Conservation (phyloP, 495 filamentous ascomycete genomes). For the Monascus purpureus region DNA sequence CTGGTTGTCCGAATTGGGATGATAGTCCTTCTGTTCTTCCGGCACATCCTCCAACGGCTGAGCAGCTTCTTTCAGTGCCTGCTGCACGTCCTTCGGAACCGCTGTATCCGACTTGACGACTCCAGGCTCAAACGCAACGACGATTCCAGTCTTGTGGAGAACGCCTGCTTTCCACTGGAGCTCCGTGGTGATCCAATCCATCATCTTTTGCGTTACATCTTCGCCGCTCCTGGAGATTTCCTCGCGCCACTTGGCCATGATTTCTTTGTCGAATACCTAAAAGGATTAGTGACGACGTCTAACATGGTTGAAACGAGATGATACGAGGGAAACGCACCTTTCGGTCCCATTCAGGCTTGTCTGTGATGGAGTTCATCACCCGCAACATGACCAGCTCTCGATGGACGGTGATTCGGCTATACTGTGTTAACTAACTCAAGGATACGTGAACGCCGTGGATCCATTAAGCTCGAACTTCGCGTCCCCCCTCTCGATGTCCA, state of each 20-base stretch:
- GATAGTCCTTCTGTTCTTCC: constrained; percentile 39
- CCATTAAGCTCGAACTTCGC: background rate
- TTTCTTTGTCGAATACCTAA: constrained; percentile 33
- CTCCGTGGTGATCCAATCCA: constrained; percentile 37
- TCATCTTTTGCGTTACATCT: constrained; percentile 32
- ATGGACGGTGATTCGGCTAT: constrained; percentile 3
- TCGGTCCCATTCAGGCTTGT: constrained; percentile 33
- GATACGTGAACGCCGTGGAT: no score
- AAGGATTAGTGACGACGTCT: no score
- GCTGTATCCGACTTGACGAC: constrained; percentile 26
- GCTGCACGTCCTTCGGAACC: constrained; percentile 13
- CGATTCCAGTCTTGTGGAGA: constrained; percentile 15
- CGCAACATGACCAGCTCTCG: constrained; percentile 21
- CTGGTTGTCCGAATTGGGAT: constrained; percentile 36
- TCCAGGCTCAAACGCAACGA: constrained; percentile 15
- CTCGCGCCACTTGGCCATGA: constrained; percentile 22
- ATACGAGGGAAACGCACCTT: no score
- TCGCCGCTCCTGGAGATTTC: constrained; percentile 13
- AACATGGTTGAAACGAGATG: no score
- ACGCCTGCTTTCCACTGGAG: constrained; percentile 28
- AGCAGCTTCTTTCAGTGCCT: constrained; percentile 11
- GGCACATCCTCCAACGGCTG: constrained; percentile 30
- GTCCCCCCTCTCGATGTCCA: background rate
- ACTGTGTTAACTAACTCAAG: no score
- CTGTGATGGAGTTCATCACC: constrained; percentile 24